phyloP scores from a whole-genome alignment of 257 asterid genomes.

The Fraxinus pennsylvanica region DNA sequence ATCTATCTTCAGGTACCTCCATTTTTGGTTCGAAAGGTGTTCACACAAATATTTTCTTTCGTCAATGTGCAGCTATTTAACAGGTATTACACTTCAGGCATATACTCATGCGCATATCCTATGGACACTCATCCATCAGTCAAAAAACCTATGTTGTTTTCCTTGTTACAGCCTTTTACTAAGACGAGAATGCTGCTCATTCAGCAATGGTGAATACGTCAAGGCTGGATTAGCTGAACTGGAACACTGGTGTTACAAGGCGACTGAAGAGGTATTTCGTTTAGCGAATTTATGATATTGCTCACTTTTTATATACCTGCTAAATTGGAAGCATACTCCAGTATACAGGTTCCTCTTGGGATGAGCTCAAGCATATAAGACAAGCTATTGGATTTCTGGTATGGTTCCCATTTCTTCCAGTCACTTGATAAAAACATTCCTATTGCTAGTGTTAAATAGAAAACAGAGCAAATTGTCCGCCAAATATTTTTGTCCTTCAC shows the following conservation, averaged over 20 bases:
- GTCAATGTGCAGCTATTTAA: conserved; percentile 94
- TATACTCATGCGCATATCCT: conserved; percentile 10
- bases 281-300: conserved; percentile 7
- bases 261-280: conserved; percentile 84
- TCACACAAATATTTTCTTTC: conserved; percentile 92
- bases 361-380: conserved; percentile 97
- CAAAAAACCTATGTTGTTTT: conserved; percentile 22
- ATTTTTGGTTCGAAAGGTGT: conserved; percentile 86
- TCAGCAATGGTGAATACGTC: conserved; percentile 97
- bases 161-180: conserved; percentile 67
- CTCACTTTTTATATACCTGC: conserved; percentile 24
- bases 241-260: conserved; percentile 99
- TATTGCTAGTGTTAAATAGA: conserved; percentile 5
- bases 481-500: background rate
- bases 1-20: conserved; percentile 83
- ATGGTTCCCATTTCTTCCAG: conserved; percentile 24
- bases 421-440: conserved; percentile 20
- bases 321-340: conserved; percentile 44
- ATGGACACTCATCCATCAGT: conserved; percentile 13
- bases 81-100: conserved; percentile 54
- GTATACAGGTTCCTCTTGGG: conserved; percentile 99
- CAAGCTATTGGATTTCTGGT: conserved; percentile 99
- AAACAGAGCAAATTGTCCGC: background rate
- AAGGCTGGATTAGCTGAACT: conserved; percentile 98
- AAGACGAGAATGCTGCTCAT: conserved; percentile 99